Evolutionary conservation across 1,284 basidiomycete species (phyloP).

Genomic region (Paramarasmius palmivorus): DNA sequence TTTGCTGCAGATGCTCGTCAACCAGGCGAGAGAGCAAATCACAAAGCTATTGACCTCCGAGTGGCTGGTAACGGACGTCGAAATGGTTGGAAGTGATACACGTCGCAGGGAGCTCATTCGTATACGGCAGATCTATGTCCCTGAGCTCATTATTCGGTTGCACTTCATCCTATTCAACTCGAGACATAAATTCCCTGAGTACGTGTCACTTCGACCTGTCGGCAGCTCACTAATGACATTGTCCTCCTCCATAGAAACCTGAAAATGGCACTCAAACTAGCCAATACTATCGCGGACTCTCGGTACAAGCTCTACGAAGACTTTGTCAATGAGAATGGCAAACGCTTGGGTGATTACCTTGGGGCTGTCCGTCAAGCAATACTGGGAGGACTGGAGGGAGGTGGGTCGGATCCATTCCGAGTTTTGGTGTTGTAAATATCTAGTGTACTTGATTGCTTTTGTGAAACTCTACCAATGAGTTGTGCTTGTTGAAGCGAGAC

Average conservation of each 20-base stretch:
- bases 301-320: conserved; percentile 87
- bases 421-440: conserved; percentile 38
- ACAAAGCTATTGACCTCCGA: conserved; percentile 72
- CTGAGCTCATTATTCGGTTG: conserved; percentile 86
- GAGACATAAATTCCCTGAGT: conserved; percentile 67
- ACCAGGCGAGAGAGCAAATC: conserved; percentile 60
- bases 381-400: conserved; percentile 67
- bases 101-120: conserved; percentile 71
- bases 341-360: conserved; percentile 69
- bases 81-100: conserved; percentile 49
- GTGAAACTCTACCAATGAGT: too few species aligned
- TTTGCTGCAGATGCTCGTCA: conserved; percentile 38
- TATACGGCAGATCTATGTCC: conserved; percentile 88
- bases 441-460: too few species aligned
- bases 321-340: conserved; percentile 66
- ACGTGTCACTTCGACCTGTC: conserved; percentile 35
- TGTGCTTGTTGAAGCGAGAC: too few species aligned
- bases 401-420: conserved; percentile 73
- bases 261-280: conserved; percentile 75
- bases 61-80: conserved; percentile 65
- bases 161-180: conserved; percentile 77
- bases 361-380: conserved; percentile 69
- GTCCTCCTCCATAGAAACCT: conserved; percentile 72
- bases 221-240: too few species aligned
- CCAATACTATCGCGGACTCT: conserved; percentile 87